A percentile compares a stretch with the other conserved stretches of the same genome.
Evolutionary conservation across 306 rosid species (phyloP).

Genomic region (Mimosa pudica): DNA sequence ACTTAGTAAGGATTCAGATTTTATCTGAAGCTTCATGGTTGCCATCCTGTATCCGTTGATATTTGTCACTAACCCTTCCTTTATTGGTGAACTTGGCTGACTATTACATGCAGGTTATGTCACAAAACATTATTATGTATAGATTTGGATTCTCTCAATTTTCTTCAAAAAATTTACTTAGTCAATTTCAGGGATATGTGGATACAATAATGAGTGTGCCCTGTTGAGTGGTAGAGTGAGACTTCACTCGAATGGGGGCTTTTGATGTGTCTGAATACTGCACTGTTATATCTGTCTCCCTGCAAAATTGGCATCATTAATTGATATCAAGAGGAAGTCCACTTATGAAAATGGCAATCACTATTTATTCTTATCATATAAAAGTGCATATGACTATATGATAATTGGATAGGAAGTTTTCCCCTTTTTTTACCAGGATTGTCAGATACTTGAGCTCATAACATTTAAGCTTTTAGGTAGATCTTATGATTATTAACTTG

Average conservation of each 20-base stretch:
- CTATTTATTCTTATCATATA: neutral
- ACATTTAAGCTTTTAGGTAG: neutral
- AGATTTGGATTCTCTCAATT: neutral
- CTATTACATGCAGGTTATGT: neutral
- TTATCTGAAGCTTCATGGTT: neutral
- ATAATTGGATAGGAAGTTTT: conserved; percentile 4
- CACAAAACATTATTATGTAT: neutral
- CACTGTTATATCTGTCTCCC: neutral
- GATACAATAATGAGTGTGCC: neutral
- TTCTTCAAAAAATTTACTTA: neutral
- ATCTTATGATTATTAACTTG: neutral
- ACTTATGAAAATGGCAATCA: neutral
- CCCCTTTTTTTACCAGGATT: neutral
- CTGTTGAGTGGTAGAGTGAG: neutral
- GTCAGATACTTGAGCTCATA: neutral
- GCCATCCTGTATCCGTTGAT: neutral
- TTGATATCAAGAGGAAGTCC: neutral
- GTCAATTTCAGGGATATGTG: neutral
- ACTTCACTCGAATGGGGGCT: neutral
- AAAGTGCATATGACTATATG: neutral
- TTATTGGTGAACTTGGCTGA: neutral
- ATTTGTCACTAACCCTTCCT: neutral
- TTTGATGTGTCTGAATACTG: neutral
- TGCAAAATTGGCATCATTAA: neutral
- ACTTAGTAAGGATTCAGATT: neutral